Conservation (phyloP, 805 yeast species). For the Hanseniaspora osmophila region DNA sequence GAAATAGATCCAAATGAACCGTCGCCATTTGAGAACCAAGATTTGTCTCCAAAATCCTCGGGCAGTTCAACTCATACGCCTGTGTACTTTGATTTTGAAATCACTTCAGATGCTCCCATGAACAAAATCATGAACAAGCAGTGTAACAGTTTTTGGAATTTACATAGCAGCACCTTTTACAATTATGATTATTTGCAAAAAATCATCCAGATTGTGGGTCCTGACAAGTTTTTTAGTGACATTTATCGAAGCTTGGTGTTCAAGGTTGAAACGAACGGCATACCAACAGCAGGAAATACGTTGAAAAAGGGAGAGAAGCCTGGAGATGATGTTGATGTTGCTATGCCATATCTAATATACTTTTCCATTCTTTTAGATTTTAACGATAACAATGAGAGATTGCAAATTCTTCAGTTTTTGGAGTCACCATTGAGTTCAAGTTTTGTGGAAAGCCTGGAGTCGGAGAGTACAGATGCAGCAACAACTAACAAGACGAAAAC, state of each 20-base stretch:
- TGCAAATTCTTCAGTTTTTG: not conserved
- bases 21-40: not conserved
- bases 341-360: conserved; percentile 18
- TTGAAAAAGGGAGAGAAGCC: not conserved
- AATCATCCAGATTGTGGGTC: conserved; percentile 17
- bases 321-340: conserved; percentile 11
- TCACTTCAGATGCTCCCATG: conserved; percentile 19
- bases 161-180: conserved; percentile 24
- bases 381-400: not conserved
- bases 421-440: not conserved
- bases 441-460: not conserved
- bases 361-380: conserved; percentile 13
- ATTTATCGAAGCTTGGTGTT: conserved; percentile 16
- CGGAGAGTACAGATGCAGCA: conserved; percentile 2
- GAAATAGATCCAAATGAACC: conserved; percentile 10
- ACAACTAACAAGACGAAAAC: conserved; percentile 7
- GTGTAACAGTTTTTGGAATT: conserved; percentile 23
- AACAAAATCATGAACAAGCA: conserved; percentile 22
- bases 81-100: conserved; percentile 13
- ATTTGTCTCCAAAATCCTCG: conserved; percentile 16
- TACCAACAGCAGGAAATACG: conserved; percentile 5
- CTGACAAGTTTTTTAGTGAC: conserved; percentile 16
- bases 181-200: conserved; percentile 20
- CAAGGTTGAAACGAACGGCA: conserved; percentile 15
- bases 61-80: conserved; percentile 1